Evolutionary conservation across 169 alveolate genomes (phyloP).

Genomic region (Plasmodium knowlesi): DNA sequence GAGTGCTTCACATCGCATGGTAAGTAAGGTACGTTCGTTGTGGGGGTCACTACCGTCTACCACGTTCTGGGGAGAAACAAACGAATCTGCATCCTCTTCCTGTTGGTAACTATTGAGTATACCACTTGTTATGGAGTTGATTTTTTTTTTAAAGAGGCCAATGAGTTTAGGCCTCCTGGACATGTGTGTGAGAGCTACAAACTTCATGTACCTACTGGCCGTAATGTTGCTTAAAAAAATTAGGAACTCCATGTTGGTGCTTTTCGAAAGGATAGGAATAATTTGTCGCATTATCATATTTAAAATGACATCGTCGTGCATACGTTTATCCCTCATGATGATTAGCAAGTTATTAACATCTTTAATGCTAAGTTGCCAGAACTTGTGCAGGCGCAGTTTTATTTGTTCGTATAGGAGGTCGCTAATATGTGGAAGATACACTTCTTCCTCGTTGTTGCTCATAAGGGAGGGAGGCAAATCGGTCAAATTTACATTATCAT

Average conservation of each 20-base stretch:
- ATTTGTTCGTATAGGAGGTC: slow-evolving; percentile 72
- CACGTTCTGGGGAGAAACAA: not conserved
- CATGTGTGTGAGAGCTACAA: slow-evolving; percentile 50
- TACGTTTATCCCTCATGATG: slow-evolving; percentile 34
- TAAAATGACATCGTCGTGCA: slow-evolving; percentile 53
- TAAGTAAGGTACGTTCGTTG: not conserved
- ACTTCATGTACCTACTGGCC: slow-evolving; percentile 35
- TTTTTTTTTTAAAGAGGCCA: slow-evolving; percentile 58
- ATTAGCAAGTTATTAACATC: slow-evolving; percentile 72
- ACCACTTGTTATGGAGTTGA: slow-evolving; percentile 43
- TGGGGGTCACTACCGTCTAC: not conserved
- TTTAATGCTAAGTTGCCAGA: slow-evolving; percentile 61
- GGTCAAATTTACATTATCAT: slow-evolving; percentile 4
- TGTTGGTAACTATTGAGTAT: slow-evolving; percentile 15
- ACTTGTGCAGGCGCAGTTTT: slow-evolving; percentile 50
- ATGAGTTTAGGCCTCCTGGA: slow-evolving; percentile 58
- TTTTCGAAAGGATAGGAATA: slow-evolving; percentile 33
- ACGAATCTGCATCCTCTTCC: not conserved
- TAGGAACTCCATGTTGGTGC: slow-evolving; percentile 50
- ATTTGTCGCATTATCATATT: slow-evolving; percentile 72
- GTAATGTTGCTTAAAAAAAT: slow-evolving; percentile 64
- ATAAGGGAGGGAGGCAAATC: not conserved
- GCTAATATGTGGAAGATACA: slow-evolving; percentile 43
- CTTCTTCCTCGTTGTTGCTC: slow-evolving; percentile 39
- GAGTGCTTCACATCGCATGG: not conserved